Evolutionary conservation across 148 eudicot genomes (phyloP).

Genomic region (Silene conica): DNA sequence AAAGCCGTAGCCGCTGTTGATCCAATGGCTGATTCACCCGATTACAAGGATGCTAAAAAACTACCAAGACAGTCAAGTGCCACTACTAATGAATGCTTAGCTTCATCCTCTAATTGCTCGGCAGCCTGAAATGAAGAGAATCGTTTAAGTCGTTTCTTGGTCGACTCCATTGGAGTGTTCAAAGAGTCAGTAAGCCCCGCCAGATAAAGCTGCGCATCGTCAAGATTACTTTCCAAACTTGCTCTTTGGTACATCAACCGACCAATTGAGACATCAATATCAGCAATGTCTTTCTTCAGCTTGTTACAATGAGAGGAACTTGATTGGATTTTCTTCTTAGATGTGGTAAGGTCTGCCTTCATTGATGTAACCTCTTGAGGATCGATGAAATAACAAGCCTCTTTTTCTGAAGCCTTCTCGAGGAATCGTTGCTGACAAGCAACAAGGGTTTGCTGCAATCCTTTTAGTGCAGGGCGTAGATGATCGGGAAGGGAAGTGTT

Average conservation of each 20-base stretch:
- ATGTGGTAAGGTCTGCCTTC: neutral
- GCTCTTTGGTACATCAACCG: neutral
- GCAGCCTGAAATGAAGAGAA: neutral
- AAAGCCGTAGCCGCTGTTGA: no score
- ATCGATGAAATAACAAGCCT: neutral
- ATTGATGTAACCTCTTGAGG: neutral
- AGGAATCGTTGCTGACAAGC: neutral
- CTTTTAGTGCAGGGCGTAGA: neutral
- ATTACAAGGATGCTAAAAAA: neutral
- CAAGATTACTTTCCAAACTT: conserved; percentile 7
- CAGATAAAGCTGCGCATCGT: neutral
- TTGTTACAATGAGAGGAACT: neutral
- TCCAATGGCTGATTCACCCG: no score
- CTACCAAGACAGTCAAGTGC: neutral
- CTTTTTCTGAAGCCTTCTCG: neutral
- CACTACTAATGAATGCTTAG: neutral
- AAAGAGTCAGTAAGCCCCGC: neutral
- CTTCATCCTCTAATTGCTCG: neutral
- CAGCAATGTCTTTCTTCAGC: conserved; percentile 9
- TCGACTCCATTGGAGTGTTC: neutral
- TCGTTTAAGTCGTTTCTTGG: neutral
- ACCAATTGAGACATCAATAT: neutral
- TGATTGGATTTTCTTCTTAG: neutral
- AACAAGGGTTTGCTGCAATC: neutral
- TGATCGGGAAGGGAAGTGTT: neutral